Percentiles rank a stretch among this genome's conserved stretches.
Conservation (phyloP, 306 rosid species). For the Cucurbita ficifolia region DNA sequence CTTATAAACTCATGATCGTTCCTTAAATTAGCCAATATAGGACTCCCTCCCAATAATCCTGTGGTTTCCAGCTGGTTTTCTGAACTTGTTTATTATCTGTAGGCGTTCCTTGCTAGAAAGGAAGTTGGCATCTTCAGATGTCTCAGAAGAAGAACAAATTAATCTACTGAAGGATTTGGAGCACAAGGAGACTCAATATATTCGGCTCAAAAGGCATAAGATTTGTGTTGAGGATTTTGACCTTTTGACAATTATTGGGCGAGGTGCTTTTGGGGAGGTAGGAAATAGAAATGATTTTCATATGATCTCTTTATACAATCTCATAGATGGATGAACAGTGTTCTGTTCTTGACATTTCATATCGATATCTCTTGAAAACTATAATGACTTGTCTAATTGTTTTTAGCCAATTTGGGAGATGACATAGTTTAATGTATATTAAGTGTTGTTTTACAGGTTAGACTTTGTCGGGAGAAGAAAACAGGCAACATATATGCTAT, state of each 20-base stretch:
- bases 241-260: constrained; percentile 74
- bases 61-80: too few species aligned
- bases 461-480: constrained; percentile 42
- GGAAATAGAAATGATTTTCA: constrained; percentile 8
- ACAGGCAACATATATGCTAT: constrained; percentile 47
- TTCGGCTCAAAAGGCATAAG: constrained; percentile 72
- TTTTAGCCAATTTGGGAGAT: neutral
- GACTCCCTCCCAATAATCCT: too few species aligned
- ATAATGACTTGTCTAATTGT: neutral
- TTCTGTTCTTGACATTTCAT: neutral
- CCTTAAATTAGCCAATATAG: too few species aligned
- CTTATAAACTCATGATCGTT: too few species aligned
- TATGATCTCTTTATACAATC: neutral
- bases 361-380: neutral
- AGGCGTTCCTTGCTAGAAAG: constrained; percentile 65
- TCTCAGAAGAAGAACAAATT: constrained; percentile 70
- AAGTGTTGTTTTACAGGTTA: constrained; percentile 22
- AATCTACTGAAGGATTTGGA: constrained; percentile 72
- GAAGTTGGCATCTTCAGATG: constrained; percentile 55
- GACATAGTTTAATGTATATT: neutral
- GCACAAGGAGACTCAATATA: constrained; percentile 71
- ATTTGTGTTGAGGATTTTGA: constrained; percentile 84
- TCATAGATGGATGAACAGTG: neutral
- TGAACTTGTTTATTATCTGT: too few species aligned
- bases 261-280: constrained; percentile 97